A percentile compares a stretch with the other conserved stretches of the same genome.
These are phyloP conservation scores for Exophiala dermatitidis DNA, from an alignment of 2,329 filamentous ascomycete species.

Conservation along the genomic window DNA sequence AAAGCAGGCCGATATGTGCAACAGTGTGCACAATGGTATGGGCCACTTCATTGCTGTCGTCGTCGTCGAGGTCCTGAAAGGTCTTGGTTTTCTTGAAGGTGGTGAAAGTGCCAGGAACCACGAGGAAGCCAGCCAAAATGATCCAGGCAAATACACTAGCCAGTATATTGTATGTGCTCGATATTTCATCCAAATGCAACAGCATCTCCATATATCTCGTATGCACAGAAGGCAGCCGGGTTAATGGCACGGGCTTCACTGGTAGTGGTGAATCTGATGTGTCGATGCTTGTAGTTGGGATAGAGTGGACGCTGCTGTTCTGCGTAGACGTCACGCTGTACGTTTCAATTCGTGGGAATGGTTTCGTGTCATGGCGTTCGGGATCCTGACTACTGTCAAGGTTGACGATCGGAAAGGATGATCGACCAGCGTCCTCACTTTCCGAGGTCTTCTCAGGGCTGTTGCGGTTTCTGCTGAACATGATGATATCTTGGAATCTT, in stretches of 20 bases:
- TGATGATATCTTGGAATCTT: not conserved
- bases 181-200: conserved; percentile 31
- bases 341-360: not conserved
- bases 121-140: conserved; percentile 47
- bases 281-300: no score
- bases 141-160: conserved; percentile 44
- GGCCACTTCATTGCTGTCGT: conserved; percentile 28
- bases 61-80: conserved; percentile 27
- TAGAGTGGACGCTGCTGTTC: not conserved
- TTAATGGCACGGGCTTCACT: conserved; percentile 11
- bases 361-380: not conserved
- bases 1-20: conserved; percentile 39
- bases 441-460: not conserved
- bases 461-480: conserved; percentile 5
- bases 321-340: no score
- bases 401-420: not conserved
- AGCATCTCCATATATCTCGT: conserved; percentile 29
- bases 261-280: conserved; percentile 2
- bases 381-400: not conserved
- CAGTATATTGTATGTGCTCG: conserved; percentile 39
- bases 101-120: conserved; percentile 49
- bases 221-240: conserved; percentile 20
- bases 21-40: conserved; percentile 31
- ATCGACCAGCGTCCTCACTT: conserved; percentile 14
- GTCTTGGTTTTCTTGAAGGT: conserved; percentile 34